Conservation (phyloP, 345 rosid species). For the Zanthoxylum bungeanum region DNA sequence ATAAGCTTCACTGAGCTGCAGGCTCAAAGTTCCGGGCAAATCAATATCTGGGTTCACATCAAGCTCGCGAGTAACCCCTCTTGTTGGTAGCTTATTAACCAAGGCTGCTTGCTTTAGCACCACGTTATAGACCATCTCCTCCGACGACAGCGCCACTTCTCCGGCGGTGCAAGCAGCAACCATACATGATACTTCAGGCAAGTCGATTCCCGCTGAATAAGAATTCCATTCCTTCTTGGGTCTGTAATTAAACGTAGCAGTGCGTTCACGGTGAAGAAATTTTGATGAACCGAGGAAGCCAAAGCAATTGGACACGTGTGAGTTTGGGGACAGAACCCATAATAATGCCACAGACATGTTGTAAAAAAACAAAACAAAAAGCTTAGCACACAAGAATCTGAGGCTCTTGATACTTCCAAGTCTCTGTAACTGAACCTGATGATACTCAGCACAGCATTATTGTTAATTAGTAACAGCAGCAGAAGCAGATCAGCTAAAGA, state of each 20-base stretch:
- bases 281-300: conserved; percentile 32
- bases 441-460: neutral
- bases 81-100: conserved; percentile 53
- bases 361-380: neutral
- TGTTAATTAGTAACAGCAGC: neutral
- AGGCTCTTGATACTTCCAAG: neutral
- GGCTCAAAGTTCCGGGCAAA: conserved; percentile 48
- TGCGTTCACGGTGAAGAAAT: conserved; percentile 12
- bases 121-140: conserved; percentile 74
- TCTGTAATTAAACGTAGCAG: conserved; percentile 19
- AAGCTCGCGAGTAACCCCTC: conserved; percentile 31
- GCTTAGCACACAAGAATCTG: no score
- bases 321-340: conserved; percentile 32
- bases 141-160: conserved; percentile 62
- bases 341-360: conserved; percentile 38
- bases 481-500: neutral
- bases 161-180: conserved; percentile 57
- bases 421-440: conserved; percentile 14
- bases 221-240: conserved; percentile 26
- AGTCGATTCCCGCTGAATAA: conserved; percentile 16
- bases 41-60: conserved; percentile 56
- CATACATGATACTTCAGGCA: conserved; percentile 39
- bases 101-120: conserved; percentile 84
- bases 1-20: conserved; percentile 72
- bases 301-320: conserved; percentile 30